phyloP scores from a whole-genome alignment of 192 early-diverging fungal species.

The Gryganskiella cystojenkinii region DNA sequence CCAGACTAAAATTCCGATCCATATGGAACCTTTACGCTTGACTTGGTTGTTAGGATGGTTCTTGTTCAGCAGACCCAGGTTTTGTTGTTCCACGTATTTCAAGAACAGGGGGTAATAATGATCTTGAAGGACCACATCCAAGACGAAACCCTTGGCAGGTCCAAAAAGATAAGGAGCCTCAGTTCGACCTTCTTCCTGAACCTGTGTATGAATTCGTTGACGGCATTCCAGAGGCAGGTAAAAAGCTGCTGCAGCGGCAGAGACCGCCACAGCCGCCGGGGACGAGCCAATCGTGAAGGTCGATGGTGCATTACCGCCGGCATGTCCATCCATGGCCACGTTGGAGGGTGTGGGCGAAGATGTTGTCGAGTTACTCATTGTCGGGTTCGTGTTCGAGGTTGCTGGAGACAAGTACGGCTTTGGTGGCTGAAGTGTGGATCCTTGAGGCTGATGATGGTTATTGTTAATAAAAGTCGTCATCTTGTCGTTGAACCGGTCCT shows the following conservation, averaged over 20 bases:
- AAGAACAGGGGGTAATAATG: slow-evolving; percentile 47
- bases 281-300: slow-evolving; percentile 7
- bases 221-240: slow-evolving; percentile 46
- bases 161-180: slow-evolving; percentile 35
- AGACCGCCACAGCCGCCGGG: slow-evolving; percentile 31
- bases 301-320: not conserved
- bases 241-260: slow-evolving; percentile 41
- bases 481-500: slow-evolving; percentile 1
- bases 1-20: slow-evolving; percentile 6
- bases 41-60: slow-evolving; percentile 18
- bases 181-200: slow-evolving; percentile 38
- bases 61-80: slow-evolving; percentile 23
- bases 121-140: slow-evolving; percentile 41
- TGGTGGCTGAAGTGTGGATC: not conserved
- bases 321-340: not conserved
- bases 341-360: not conserved
- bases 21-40: slow-evolving; percentile 7
- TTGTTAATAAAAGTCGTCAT: not conserved
- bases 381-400: not conserved
- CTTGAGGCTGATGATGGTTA: not conserved
- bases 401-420: slow-evolving; percentile 7
- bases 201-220: slow-evolving; percentile 34
- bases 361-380: not conserved
- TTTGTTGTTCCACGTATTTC: slow-evolving; percentile 34
- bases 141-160: slow-evolving; percentile 50